Evolutionary conservation across 1,139 yeast species (phyloP).

Genomic region (Debaryomyces sp.): DNA sequence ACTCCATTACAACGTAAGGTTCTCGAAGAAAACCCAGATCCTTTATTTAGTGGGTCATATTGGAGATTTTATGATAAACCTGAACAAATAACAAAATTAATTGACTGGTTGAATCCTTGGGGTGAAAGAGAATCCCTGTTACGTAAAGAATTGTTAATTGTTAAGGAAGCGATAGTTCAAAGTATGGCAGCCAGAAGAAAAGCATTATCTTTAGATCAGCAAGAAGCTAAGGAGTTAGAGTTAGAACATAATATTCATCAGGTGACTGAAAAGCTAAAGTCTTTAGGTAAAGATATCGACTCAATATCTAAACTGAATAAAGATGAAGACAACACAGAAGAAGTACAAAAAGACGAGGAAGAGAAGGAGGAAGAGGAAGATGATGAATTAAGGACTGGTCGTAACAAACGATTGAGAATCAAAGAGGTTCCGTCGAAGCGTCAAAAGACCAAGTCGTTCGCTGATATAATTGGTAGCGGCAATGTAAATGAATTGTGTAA

Average conservation of each 20-base stretch:
- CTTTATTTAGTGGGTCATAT: slow-evolving; percentile 50
- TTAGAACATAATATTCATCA: slow-evolving; percentile 41
- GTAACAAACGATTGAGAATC: slow-evolving; percentile 20
- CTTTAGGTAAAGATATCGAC: slow-evolving; percentile 23
- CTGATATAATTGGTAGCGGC: slow-evolving; percentile 11
- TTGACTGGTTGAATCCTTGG: slow-evolving; percentile 71
- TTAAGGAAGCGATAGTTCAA: slow-evolving; percentile 55
- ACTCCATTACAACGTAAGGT: slow-evolving; percentile 61
- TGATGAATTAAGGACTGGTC: slow-evolving; percentile 17
- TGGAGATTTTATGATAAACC: slow-evolving; percentile 77
- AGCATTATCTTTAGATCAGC: slow-evolving; percentile 46
- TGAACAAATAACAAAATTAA: slow-evolving; percentile 58
- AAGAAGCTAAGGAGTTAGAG: slow-evolving; percentile 45
- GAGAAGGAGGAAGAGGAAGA: slow-evolving; percentile 21
- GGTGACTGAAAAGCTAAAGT: slow-evolving; percentile 23
- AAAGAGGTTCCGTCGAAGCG: slow-evolving; percentile 6
- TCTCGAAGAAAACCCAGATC: slow-evolving; percentile 66
- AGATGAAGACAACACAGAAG: slow-evolving; percentile 13
- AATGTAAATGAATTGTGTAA: slow-evolving; percentile 11
- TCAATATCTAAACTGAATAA: slow-evolving; percentile 6
- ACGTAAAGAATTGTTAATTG: slow-evolving; percentile 58
- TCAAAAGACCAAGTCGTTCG: slow-evolving; percentile 14
- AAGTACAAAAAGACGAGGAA: slow-evolving; percentile 20
- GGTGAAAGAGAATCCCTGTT: slow-evolving; percentile 77
- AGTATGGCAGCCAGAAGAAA: slow-evolving; percentile 64